A percentile compares a stretch with the other conserved stretches of the same genome.
Evolutionary conservation across 208 protist species (phyloP).

Genomic region (Tetramitus jugosus): DNA sequence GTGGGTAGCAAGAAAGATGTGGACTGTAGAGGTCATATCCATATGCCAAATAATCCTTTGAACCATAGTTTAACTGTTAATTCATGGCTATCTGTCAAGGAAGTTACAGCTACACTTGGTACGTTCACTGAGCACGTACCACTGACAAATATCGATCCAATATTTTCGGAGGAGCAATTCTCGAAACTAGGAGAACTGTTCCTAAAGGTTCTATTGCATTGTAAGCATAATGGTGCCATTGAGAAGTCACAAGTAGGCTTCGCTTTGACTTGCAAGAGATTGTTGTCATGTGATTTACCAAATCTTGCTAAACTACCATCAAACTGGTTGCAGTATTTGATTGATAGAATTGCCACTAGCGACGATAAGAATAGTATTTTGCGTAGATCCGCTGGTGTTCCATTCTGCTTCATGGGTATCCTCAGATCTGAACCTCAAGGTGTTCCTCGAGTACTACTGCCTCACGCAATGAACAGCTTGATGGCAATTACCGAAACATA

Average conservation of each 20-base stretch:
- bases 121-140: constrained; percentile 7
- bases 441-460: constrained; percentile 59
- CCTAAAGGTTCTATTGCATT: background rate
- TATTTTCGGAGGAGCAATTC: constrained; percentile 10
- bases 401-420: constrained; percentile 19
- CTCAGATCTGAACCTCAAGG: constrained; percentile 27
- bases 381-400: constrained; percentile 26
- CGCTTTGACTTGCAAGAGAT: constrained; percentile 16
- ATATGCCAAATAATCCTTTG: constrained; percentile 18
- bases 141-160: background rate
- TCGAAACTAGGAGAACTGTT: constrained; percentile 18
- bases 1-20: constrained; percentile 11
- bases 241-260: constrained; percentile 23
- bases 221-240: constrained; percentile 37
- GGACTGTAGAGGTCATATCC: constrained; percentile 30
- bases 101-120: background rate
- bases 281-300: constrained; percentile 9
- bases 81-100: constrained; percentile 34
- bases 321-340: constrained; percentile 15
- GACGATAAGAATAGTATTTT: constrained; percentile 18
- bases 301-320: constrained; percentile 5
- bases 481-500: constrained; percentile 39
- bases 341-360: background rate
- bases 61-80: constrained; percentile 27
- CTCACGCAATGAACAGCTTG: constrained; percentile 53